Evolutionary conservation across 768 basidiomycete genomes (phyloP), one percentile per base, ranked within the genome.

Genomic region (Xanthoconium stramineum): DNA sequence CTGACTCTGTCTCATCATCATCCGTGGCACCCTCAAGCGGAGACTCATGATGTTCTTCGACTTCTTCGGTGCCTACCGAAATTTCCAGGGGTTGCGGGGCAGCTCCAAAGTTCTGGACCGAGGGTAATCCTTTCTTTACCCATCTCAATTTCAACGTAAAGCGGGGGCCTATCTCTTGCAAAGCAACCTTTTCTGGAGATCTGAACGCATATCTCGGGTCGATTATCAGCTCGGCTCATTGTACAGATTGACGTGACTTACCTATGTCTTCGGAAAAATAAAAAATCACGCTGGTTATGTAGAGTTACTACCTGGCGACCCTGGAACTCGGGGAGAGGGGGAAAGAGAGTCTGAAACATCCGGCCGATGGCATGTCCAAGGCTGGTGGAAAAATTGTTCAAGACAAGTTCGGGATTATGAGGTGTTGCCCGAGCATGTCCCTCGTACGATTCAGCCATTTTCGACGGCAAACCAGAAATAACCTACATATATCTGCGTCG

Each of bases 141-240:
- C 88, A 97, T 38, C 88, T 80, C 53, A 99, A 77, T 73, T 98
- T 98, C 12, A 98, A 79, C 0, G 97, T 98, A 68, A 99, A 97
- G 33, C 96, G 85, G 8, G 97, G 97, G 2, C 97, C 97, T 60
- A 99, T 99, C 73, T 99, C 97, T 69, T 99, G 97, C 32, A 99
- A 74, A 8, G 89, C 84, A 10, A 96, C 94, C 69, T 90, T 94
- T 61, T 95, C 94, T 4, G 89, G 78, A 2, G 91, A 94, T 47
- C 89, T 85, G 74, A 95, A 98, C 39, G 93, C 94, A 71, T 94
- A 96, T 65, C 91, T 95, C 58, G 35, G 15, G 36, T 55, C 14
- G 29, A 45, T 17, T 20, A 29, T 71, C 24, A 67, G 57, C 2
- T 42, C 38, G 6, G 19, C 15, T 30, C 30, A 55, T 46, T 9